phyloP scores from a whole-genome alignment of 2,329 filamentous ascomycete species.

The Scolecobasidium constrictum region DNA sequence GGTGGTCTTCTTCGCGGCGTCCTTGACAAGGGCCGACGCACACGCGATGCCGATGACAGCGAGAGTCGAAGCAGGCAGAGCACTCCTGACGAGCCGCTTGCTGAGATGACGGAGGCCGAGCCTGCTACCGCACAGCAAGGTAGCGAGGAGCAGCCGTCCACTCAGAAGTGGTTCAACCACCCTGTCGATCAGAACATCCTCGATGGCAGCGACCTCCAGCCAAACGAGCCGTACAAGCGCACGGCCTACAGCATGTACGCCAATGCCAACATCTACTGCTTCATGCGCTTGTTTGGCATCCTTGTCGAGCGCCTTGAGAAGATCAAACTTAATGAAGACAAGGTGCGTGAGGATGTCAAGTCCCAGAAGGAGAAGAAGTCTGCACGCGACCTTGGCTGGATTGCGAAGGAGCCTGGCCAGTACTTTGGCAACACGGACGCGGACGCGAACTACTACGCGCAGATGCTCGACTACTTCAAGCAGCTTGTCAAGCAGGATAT shows the following conservation, averaged over 20 bases:
- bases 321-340: conserved; percentile 68
- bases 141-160: conserved; percentile 49
- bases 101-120: conserved; percentile 22
- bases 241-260: conserved; percentile 82
- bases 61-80: neutral
- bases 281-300: conserved; percentile 88
- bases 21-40: conserved; percentile 63
- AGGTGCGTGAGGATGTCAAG: conserved; percentile 62
- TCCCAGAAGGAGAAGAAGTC: conserved; percentile 68
- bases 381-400: conserved; percentile 71
- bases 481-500: conserved; percentile 74
- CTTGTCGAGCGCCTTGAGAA: conserved; percentile 75
- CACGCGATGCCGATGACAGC: conserved; percentile 18
- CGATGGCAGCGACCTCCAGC: conserved; percentile 54
- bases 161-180: conserved; percentile 53
- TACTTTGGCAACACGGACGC: conserved; percentile 61
- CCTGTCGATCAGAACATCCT: conserved; percentile 44
- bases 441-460: conserved; percentile 68
- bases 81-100: neutral
- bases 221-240: conserved; percentile 71
- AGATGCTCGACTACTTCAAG: conserved; percentile 76
- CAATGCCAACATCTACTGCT: conserved; percentile 86
- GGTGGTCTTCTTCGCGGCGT: conserved; percentile 64
- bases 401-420: conserved; percentile 62
- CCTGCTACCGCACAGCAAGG: conserved; percentile 1